Evolutionary conservation across 139 green algal species (phyloP), one percentile per base, ranked within the genome.

Genomic region (Chlamydomonas incerta): DNA sequence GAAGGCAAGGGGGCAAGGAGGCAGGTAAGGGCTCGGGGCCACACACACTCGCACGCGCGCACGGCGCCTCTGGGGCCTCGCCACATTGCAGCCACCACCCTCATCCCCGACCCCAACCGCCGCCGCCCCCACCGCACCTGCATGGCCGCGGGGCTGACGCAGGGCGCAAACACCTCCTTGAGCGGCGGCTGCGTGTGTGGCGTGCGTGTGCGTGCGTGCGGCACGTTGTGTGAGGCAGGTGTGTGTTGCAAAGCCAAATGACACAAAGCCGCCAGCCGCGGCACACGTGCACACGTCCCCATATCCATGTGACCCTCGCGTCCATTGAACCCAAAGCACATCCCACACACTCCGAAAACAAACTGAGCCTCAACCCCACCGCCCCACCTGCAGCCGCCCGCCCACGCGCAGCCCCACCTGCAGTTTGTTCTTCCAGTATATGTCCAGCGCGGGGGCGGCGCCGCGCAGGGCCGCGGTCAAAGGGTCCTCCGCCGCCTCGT

Each of bases 351-450:
- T 3, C 65, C 41, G 29, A 6, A 57, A 57, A 10, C 50, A 14
- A 37, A 3, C 47, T 46, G n/a, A 14, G 33, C 18, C 15, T 31
- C 73, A 69, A 17, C 65, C 73, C 37, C 18, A 90, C 28, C 57
- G 4, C 57, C 57, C 17, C 57, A 24, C 92, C 31, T 67, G 88
- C 83, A n/a, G 34, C 37, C 62, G 90, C 65, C 13, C 73, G 72
- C 34, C 8, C 26, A 37, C 47, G 26, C 47, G 21, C 24, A n/a
- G 21, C 34, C 73, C 4, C 63, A 86, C 83, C 81, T 79, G 73
- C 82, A 96, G 72, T 85, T 96, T 96, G 88, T 95, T 92, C 34
- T 65, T 77, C 88, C 87, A 98, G 90, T 97, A 97, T 35, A 97
- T 89, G n/a, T 92, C 74, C 37, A 88, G 87, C 82, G 94, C 84